Conservation (phyloP, 257 asterid genomes). For the Phtheirospermum japonicum region DNA sequence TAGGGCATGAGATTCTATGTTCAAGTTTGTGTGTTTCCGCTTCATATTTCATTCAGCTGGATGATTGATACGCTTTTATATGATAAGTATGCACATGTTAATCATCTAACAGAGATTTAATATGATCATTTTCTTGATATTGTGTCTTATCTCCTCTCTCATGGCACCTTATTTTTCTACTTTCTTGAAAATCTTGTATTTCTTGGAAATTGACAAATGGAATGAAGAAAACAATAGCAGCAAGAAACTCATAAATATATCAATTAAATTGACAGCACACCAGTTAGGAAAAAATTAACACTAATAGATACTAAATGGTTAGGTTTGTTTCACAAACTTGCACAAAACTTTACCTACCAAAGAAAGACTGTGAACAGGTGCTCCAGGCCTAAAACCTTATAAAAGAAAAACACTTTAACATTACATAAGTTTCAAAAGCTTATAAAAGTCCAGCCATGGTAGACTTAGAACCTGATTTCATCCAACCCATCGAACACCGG, state of each 20-base stretch:
- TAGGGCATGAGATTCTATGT: no score
- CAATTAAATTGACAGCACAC: not conserved
- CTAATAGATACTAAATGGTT: not conserved
- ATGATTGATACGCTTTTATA: no score
- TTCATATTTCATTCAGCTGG: no score
- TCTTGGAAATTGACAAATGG: no score
- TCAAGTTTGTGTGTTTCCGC: no score
- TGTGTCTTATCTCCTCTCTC: not conserved
- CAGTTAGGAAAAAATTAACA: not conserved
- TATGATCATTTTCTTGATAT: no score
- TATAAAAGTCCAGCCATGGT: conserved; percentile 22
- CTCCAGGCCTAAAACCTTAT: no score
- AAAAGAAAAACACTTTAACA: not conserved
- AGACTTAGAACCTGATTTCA: conserved; percentile 49
- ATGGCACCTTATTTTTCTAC: not conserved
- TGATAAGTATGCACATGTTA: no score
- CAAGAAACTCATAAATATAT: not conserved
- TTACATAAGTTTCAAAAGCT: no score
- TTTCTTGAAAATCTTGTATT: not conserved
- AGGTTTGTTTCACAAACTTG: not conserved
- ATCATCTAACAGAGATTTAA: no score
- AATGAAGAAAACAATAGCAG: not conserved
- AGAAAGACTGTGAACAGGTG: no score
- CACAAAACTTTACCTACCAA: conserved; percentile 28
- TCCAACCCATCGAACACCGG: conserved; percentile 62